These are phyloP conservation scores for Naumovozyma baii DNA, from an alignment of 805 yeast genomes.

Conservation along the genomic window DNA sequence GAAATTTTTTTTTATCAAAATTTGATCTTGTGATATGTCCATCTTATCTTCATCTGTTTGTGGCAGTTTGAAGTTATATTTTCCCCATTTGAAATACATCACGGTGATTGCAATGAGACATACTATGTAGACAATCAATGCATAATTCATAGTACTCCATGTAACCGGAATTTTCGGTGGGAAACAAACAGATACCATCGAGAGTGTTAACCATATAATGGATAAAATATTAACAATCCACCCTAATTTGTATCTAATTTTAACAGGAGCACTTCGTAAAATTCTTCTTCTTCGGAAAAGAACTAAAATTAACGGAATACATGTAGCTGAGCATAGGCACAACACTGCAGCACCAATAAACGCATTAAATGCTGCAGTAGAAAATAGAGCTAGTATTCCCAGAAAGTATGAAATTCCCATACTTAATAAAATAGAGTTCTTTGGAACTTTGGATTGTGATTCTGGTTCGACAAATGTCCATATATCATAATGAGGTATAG, in stretches of 20 bases:
- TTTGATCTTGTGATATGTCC: background rate
- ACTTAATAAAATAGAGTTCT: slow-evolving; percentile 56
- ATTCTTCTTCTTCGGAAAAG: slow-evolving; percentile 50
- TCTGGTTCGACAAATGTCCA: slow-evolving; percentile 59
- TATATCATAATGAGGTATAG: slow-evolving; percentile 51
- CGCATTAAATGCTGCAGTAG: slow-evolving; percentile 70
- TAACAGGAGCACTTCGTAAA: slow-evolving; percentile 59
- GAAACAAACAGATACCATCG: slow-evolving; percentile 54
- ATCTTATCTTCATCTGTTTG: slow-evolving; percentile 21
- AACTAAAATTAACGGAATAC: slow-evolving; percentile 62
- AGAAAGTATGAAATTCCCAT: slow-evolving; percentile 51
- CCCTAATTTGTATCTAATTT: slow-evolving; percentile 49
- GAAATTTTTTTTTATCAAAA: background rate
- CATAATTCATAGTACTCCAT: slow-evolving; percentile 37
- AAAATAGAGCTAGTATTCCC: slow-evolving; percentile 57
- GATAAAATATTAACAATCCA: slow-evolving; percentile 53
- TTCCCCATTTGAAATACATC: slow-evolving; percentile 54
- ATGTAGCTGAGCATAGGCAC: slow-evolving; percentile 63
- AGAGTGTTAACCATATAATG: slow-evolving; percentile 48
- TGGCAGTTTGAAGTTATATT: slow-evolving; percentile 54
- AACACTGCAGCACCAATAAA: slow-evolving; percentile 78
- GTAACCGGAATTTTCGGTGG: slow-evolving; percentile 57
- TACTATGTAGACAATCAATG: slow-evolving; percentile 48
- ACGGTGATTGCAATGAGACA: slow-evolving; percentile 41
- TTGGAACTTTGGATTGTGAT: slow-evolving; percentile 52